Base-by-base conservation (phyloP, 2,329 filamentous ascomycete genomes). In the Cladophialophora bantiana region DNA sequence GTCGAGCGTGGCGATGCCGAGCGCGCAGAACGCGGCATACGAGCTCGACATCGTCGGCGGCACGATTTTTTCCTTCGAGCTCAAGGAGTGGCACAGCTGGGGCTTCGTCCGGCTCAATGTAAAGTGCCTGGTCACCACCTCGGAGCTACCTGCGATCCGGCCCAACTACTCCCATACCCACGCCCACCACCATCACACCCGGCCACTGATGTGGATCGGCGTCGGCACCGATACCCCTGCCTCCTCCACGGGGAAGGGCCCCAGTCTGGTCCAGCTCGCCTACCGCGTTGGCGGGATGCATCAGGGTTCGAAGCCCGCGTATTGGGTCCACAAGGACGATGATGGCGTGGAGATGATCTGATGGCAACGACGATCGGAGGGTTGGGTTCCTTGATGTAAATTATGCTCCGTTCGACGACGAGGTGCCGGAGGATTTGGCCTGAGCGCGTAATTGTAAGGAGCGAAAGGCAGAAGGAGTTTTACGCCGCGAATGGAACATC, bases 141-240 rank as follows among this genome's bases (percentile, higher is more conserved):
- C 31, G 10, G 52, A 35, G 7, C 15, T 55, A 12, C 52, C 52
- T 5, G 18, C 10, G 18, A 34, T 55, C 52, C 31, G n/a, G 31
- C 52, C 52, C 31, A 26, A 55, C n/a, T 55, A 35, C 34, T 10
- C 15, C 52, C 12, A 36, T 13, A 12, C n/a, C 13, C 7, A 32
- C 31, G 6, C 4, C 18, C 10, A 42, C n/a, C n/a, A 50, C 26
- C 3, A 31, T 18, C 45, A 18, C 3, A 31, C 45, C 9, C 45
- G 52, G 10, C 52, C 52, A 3, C 34, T 55, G 52, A 55, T 34
- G 52, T 34, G 52, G 31, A 36, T 55, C 31, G 52, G 52, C 3
- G 31, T 55, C 18, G 52, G 52, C 7, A 34, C 31, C 13, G 52
- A 55, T 6, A 55, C 45, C 1, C 0, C 1, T 13, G 36, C 36